These are phyloP conservation scores for Penicillium brevicompactum DNA, from an alignment of 2,329 filamentous ascomycete species.

Conservation along the genomic window DNA sequence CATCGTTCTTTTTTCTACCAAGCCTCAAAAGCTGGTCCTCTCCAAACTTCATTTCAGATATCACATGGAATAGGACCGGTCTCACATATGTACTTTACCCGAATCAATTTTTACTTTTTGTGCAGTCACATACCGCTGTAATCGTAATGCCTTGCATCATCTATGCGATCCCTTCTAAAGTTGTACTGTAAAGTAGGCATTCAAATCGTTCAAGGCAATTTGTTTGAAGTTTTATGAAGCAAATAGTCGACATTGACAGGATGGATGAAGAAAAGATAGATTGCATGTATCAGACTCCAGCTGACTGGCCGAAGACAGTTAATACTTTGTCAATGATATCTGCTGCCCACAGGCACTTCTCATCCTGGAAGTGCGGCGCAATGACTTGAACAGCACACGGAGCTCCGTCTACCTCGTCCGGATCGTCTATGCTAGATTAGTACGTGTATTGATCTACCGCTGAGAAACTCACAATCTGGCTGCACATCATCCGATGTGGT, in stretches of 20 bases:
- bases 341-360: constrained; percentile 45
- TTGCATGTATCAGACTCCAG: too few species aligned
- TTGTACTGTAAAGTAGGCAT: too few species aligned
- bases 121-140: background rate
- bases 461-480: constrained; percentile 26
- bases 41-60: constrained; percentile 16
- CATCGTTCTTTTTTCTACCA: constrained; percentile 10
- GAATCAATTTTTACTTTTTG: constrained; percentile 18
- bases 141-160: background rate
- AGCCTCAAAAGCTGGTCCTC: constrained; percentile 18
- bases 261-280: too few species aligned
- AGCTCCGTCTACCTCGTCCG: constrained; percentile 44
- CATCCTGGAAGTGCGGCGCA: constrained; percentile 51
- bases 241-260: too few species aligned
- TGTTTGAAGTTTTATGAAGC: too few species aligned
- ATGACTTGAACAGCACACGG: constrained; percentile 53
- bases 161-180: too few species aligned
- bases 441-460: background rate
- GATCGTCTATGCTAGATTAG: constrained; percentile 39
- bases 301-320: background rate
- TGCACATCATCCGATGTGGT: constrained; percentile 33
- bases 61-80: constrained; percentile 15
- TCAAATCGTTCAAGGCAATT: too few species aligned
- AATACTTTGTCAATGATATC: constrained; percentile 32
- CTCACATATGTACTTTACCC: constrained; percentile 28